These are phyloP conservation scores for Abelmoschus esculentus DNA, from an alignment of 345 rosid genomes.

Conservation along the genomic window DNA sequence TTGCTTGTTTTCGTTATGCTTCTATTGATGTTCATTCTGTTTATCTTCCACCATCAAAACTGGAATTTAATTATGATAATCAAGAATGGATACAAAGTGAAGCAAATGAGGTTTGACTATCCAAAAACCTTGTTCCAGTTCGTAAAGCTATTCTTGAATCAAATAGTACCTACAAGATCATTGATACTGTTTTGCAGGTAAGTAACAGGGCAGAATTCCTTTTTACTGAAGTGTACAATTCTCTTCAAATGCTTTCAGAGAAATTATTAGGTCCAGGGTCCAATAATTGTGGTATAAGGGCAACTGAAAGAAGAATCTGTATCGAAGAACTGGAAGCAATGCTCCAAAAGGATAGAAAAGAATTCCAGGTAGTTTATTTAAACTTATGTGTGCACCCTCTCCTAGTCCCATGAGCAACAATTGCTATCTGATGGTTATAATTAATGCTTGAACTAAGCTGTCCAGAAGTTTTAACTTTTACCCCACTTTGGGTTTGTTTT, in stretches of 20 bases:
- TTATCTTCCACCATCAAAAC: slow-evolving; percentile 67
- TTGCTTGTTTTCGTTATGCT: slow-evolving; percentile 97
- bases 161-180: slow-evolving; percentile 10
- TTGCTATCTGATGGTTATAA: not conserved
- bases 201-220: slow-evolving; percentile 45
- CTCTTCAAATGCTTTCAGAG: slow-evolving; percentile 45
- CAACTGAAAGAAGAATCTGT: slow-evolving; percentile 25
- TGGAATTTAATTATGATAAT: slow-evolving; percentile 63
- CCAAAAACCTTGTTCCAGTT: slow-evolving; percentile 6
- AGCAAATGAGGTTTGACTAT: slow-evolving; percentile 55
- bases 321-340: slow-evolving; percentile 52
- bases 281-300: slow-evolving; percentile 24
- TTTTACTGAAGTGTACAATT: slow-evolving; percentile 55
- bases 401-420: not conserved
- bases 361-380: slow-evolving; percentile 55
- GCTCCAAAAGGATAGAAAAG: slow-evolving; percentile 61
- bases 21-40: slow-evolving; percentile 78
- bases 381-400: not conserved
- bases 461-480: not conserved
- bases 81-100: slow-evolving; percentile 87
- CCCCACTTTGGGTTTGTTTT: not conserved
- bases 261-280: slow-evolving; percentile 35
- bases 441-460: not conserved
- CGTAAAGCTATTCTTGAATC: slow-evolving; percentile 1
- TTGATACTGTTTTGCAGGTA: slow-evolving; percentile 39